Evolutionary conservation across 306 rosid species (phyloP), one percentile per base, ranked within the genome.

Genomic region (Acmispon strigosus): DNA sequence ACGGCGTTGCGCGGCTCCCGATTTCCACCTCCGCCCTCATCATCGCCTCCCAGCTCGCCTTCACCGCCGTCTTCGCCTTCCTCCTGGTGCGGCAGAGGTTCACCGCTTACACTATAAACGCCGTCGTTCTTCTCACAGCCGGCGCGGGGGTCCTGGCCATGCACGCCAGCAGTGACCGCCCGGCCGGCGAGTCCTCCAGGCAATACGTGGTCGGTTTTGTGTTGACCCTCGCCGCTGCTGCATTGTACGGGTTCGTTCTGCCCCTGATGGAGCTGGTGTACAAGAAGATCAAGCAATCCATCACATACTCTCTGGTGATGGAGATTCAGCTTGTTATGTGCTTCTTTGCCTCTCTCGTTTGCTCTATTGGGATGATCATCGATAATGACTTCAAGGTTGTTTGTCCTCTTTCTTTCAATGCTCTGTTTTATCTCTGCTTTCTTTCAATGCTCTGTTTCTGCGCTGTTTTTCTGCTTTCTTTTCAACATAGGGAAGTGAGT

Each of bases 301-400:
- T 94, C 0, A 89, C 92, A 2, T 94, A 86, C 39, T 62, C 89
- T 2, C 69, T 94, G 17, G 90, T 94, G 2, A 22, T 94, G 88
- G 97, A 94, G 84, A 59, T 86, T 81, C 99, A 95, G 82, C 13
- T 85, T 10, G 87, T 91, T 4, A 70, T 91, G 67, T 48, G 82
- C 44, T 8, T 85, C 14, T 83, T 80, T 51, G 96, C 97, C 8
- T 82, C 96, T 4, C n/a, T 86, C 3, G 72, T 95, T 10, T 89
- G 92, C 66, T 13, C 36, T 0, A 8, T 86, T 0, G 99, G 99
- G 2, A 91, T 95, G 99, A 22, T 89, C 0, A 44, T 81, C 24
- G 75, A 94, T 79, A 75, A 94, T 2, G 97, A 94, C 76, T 87
- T 91, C 64, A 69, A 91, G 97, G 99, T 90, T 24, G 0, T 0